Evolutionary conservation across 2,329 filamentous ascomycete genomes (phyloP).

Genomic region (Pseudogymnoascus sp.): DNA sequence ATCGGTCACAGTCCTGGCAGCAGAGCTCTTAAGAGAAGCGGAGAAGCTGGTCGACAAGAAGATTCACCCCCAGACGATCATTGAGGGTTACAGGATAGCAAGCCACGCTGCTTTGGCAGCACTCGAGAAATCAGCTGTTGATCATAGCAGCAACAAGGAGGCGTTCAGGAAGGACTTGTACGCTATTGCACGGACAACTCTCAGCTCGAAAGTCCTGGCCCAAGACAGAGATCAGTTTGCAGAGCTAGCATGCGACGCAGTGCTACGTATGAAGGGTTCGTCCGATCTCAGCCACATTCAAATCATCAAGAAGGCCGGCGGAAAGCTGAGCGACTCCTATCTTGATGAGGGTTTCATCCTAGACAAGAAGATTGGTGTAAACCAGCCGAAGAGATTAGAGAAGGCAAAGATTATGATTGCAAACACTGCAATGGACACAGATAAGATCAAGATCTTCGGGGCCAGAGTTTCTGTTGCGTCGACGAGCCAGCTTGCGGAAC

Average conservation of each 20-base stretch:
- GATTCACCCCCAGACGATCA: slow-evolving; percentile 98
- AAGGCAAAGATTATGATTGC: slow-evolving; percentile 98
- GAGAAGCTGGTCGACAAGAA: slow-evolving; percentile 97
- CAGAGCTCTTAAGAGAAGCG: slow-evolving; percentile 89
- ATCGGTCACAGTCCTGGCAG: slow-evolving; percentile 91
- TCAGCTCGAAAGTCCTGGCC: slow-evolving; percentile 93
- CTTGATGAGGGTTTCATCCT: slow-evolving; percentile 97
- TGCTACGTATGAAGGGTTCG: slow-evolving; percentile 80
- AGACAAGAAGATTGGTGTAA: slow-evolving; percentile 98
- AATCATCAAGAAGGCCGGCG: slow-evolving; percentile 98
- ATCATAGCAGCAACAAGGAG: slow-evolving; percentile 76
- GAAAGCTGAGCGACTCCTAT: slow-evolving; percentile 95
- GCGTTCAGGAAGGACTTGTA: slow-evolving; percentile 85
- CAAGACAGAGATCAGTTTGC: slow-evolving; percentile 93
- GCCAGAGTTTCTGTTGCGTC: slow-evolving; percentile 93
- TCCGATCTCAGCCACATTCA: slow-evolving; percentile 96
- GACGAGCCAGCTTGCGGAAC: slow-evolving; percentile 92
- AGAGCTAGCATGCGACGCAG: slow-evolving; percentile 80
- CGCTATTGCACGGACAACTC: slow-evolving; percentile 85
- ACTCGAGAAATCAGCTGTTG: slow-evolving; percentile 74
- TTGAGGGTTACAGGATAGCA: slow-evolving; percentile 97
- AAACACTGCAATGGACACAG: slow-evolving; percentile 98
- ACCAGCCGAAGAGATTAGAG: slow-evolving; percentile 93
- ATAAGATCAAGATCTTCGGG: slow-evolving; percentile 99
- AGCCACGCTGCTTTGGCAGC: slow-evolving; percentile 79